Percentiles rank a stretch among this genome's conserved stretches.
phyloP scores from a whole-genome alignment of 441 rosid genomes.

The Syzygium syzygioides region DNA sequence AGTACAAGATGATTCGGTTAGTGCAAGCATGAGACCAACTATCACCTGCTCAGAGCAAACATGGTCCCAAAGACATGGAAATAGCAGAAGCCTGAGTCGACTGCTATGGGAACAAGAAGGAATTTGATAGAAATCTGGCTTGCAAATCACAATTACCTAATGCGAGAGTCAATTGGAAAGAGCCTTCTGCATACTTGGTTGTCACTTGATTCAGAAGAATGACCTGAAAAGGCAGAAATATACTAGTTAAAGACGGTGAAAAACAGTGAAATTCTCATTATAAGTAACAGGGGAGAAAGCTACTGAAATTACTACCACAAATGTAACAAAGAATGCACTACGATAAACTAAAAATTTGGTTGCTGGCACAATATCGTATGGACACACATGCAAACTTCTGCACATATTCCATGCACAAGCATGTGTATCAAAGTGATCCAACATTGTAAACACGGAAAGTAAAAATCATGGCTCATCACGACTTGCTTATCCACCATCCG shows the following conservation, averaged over 20 bases:
- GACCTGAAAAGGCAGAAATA: conserved; percentile 39
- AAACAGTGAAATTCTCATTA: neutral
- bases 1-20: conserved; percentile 70
- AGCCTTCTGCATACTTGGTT: conserved; percentile 64
- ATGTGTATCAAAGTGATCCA: neutral
- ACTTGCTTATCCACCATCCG: neutral
- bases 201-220: conserved; percentile 90
- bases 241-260: neutral
- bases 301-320: neutral
- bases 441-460: neutral
- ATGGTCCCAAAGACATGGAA: neutral
- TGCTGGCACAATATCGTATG: neutral
- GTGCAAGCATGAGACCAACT: conserved; percentile 98
- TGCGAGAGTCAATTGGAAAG: conserved; percentile 80
- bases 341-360: neutral
- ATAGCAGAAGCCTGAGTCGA: neutral
- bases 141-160: conserved; percentile 39
- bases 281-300: neutral
- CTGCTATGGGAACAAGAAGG: neutral
- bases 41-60: conserved; percentile 49
- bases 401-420: neutral
- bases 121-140: neutral
- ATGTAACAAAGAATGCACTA: neutral
- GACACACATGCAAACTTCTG: neutral
- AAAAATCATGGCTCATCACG: neutral